phyloP scores from a whole-genome alignment of 2,329 filamentous ascomycete species.

The Diplodia intermedia region DNA sequence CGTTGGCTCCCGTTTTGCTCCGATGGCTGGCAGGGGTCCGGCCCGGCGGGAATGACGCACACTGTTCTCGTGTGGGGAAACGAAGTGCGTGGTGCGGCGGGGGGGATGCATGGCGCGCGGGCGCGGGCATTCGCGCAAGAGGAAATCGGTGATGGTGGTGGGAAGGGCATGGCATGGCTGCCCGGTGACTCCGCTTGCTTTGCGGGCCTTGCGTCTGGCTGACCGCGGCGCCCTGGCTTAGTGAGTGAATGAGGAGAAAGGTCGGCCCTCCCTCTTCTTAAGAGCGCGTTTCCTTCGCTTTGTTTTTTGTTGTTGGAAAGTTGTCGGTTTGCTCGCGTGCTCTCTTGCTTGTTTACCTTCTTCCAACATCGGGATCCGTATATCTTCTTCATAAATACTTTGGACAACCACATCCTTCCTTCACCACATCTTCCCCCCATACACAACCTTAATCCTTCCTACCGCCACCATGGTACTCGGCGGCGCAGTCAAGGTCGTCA shows the following conservation, averaged over 20 bases:
- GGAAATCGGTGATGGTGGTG: not conserved
- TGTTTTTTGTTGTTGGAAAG: not conserved
- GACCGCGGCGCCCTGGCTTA: not conserved
- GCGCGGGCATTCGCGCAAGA: not conserved
- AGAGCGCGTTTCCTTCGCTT: not conserved
- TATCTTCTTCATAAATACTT: not conserved
- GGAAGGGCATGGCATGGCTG: not conserved
- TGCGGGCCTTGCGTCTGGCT: not conserved
- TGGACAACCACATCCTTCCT: not conserved
- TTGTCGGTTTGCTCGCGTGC: not conserved
- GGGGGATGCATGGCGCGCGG: not conserved
- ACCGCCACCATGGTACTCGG: constrained; percentile 21
- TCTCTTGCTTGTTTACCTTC: not conserved
- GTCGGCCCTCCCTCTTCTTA: constrained; percentile 13
- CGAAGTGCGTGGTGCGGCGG: not conserved
- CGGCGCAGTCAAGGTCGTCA: constrained; percentile 31
- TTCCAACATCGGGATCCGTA: no score
- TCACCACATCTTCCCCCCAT: not conserved
- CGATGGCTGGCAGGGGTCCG: constrained; percentile 14
- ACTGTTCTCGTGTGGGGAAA: constrained; percentile 12
- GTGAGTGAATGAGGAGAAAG: no score
- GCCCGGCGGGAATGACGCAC: constrained; percentile 14
- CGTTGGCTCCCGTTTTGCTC: constrained; percentile 9
- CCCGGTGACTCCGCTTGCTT: constrained; percentile 19
- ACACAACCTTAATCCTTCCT: not conserved